These are phyloP conservation scores for Penicillium turbatum DNA, from an alignment of 495 filamentous ascomycete species.

Conservation along the genomic window DNA sequence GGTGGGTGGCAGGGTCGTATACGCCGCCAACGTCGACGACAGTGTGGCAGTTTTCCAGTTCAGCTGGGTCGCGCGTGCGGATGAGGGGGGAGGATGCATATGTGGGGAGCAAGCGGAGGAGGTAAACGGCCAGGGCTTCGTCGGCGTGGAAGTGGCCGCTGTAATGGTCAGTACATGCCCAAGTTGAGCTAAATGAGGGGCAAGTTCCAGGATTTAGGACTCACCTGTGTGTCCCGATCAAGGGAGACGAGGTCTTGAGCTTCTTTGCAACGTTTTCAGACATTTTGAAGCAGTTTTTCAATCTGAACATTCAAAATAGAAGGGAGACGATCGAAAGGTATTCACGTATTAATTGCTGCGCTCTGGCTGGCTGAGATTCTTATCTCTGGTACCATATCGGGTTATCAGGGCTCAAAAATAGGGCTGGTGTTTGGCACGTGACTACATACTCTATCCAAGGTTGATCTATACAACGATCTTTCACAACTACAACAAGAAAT, in stretches of 20 bases:
- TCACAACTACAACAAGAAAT: no score
- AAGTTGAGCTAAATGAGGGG: not conserved
- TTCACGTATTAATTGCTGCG: slow-evolving; percentile 16
- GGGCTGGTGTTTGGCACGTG: slow-evolving; percentile 8
- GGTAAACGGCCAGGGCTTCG: slow-evolving; percentile 95
- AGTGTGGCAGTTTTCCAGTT: slow-evolving; percentile 79
- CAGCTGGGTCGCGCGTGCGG: slow-evolving; percentile 77
- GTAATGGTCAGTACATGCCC: slow-evolving; percentile 9
- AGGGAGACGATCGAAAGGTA: not conserved
- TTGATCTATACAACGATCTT: no score
- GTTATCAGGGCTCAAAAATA: slow-evolving; percentile 13
- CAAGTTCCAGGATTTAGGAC: slow-evolving; percentile 7
- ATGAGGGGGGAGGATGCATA: slow-evolving; percentile 73
- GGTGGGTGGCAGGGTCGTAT: slow-evolving; percentile 69
- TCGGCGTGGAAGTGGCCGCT: slow-evolving; percentile 98
- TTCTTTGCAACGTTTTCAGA: slow-evolving; percentile 65
- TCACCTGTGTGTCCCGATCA: slow-evolving; percentile 86
- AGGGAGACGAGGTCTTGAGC: slow-evolving; percentile 58
- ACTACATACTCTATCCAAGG: not conserved
- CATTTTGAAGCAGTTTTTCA: slow-evolving; percentile 49
- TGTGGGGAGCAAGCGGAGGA: slow-evolving; percentile 82
- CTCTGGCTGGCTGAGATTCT: slow-evolving; percentile 14
- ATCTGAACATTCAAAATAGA: slow-evolving; percentile 25
- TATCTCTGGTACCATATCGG: slow-evolving; percentile 3
- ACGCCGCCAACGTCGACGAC: slow-evolving; percentile 94